phyloP scores from a whole-genome alignment of 2,329 filamentous ascomycete species.

The Penicillium vulpinum region DNA sequence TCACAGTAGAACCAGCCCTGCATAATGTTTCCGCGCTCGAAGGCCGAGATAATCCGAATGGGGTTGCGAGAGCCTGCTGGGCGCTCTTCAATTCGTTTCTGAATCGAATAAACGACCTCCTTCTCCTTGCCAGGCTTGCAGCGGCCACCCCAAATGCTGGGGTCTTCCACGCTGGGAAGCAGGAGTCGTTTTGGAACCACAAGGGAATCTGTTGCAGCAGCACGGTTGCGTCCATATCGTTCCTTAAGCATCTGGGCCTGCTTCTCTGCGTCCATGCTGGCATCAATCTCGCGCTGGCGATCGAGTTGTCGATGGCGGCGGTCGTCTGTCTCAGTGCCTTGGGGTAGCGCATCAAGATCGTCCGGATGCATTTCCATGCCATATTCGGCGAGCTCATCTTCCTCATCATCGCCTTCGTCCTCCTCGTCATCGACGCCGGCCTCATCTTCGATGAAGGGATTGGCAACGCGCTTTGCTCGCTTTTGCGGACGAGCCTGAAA shows the following conservation, averaged over 20 bases:
- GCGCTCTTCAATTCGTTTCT: constrained; percentile 83
- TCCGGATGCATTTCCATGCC: constrained; percentile 89
- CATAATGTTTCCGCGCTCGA: constrained; percentile 87
- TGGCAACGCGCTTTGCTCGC: constrained; percentile 70
- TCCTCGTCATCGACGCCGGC: constrained; percentile 95
- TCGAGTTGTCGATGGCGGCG: constrained; percentile 92
- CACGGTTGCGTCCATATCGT: constrained; percentile 78
- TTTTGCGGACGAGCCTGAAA: constrained; percentile 68
- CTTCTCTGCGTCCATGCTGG: constrained; percentile 89
- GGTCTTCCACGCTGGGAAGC: constrained; percentile 90
- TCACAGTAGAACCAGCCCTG: constrained; percentile 95
- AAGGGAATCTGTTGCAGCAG: constrained; percentile 67
- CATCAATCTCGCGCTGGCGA: constrained; percentile 81
- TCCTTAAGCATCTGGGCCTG: constrained; percentile 83
- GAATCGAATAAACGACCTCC: constrained; percentile 83
- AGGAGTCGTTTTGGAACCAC: constrained; percentile 82
- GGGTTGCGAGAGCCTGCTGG: constrained; percentile 71
- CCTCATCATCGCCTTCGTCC: constrained; percentile 84
- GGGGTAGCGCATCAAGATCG: constrained; percentile 74
- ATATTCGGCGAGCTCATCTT: constrained; percentile 80
- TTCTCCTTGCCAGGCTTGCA: constrained; percentile 95
- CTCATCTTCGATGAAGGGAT: constrained; percentile 94
- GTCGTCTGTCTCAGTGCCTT: constrained; percentile 80
- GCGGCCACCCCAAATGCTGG: constrained; percentile 90
- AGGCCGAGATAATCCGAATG: constrained; percentile 81